A percentile compares a stretch with the other conserved stretches of the same genome.
phyloP scores from a whole-genome alignment of 306 rosid species.

The Prunus mira region DNA sequence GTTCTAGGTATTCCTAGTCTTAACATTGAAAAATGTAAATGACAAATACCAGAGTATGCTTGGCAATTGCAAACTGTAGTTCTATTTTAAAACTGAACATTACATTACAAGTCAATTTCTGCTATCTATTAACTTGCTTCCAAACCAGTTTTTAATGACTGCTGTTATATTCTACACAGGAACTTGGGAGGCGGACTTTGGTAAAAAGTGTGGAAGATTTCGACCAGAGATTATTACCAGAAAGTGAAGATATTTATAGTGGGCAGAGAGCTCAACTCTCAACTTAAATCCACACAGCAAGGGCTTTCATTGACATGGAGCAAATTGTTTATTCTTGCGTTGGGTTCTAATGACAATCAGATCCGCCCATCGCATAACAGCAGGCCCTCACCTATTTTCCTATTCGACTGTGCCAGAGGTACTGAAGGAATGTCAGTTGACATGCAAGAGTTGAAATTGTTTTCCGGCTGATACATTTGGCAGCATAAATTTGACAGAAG shows the following conservation, averaged over 20 bases:
- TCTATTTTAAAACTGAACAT: neutral
- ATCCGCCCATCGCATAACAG: neutral
- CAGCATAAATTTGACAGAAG: neutral
- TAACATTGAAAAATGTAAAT: no score
- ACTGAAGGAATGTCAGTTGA: neutral
- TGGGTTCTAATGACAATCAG: neutral
- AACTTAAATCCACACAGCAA: neutral
- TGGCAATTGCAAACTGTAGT: neutral
- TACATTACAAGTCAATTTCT: neutral
- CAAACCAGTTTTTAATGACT: neutral
- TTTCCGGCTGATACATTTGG: neutral
- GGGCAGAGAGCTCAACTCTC: conserved; percentile 21
- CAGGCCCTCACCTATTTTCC: neutral
- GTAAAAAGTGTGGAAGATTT: conserved; percentile 6
- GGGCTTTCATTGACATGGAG: neutral
- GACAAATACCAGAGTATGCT: neutral
- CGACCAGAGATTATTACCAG: conserved; percentile 8
- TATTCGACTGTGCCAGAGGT: neutral
- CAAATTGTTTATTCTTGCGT: neutral
- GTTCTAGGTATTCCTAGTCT: no score
- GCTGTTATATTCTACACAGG: conserved; percentile 13
- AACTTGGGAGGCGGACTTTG: conserved; percentile 24
- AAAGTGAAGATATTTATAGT: conserved; percentile 10
- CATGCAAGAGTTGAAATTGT: neutral
- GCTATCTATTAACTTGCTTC: neutral